Evolutionary conservation across 2,329 filamentous ascomycete genomes (phyloP).

Genomic region (Fusarium kyushuense): DNA sequence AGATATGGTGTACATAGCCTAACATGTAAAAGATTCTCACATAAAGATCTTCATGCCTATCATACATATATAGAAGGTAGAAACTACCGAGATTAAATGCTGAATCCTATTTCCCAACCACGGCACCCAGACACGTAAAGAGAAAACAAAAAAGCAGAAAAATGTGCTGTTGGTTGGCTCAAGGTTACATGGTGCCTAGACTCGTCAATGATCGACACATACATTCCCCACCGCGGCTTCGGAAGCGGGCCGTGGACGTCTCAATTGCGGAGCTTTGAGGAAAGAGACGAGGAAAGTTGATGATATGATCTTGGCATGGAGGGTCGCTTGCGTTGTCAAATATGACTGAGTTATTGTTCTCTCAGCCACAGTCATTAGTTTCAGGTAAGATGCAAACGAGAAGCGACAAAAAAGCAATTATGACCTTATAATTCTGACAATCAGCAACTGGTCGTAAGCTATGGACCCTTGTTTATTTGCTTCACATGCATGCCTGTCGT

Average conservation of each 20-base stretch:
- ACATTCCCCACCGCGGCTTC: background rate
- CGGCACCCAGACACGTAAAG: background rate
- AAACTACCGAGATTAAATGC: constrained; percentile 3
- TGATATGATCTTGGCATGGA: background rate
- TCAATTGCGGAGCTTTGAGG: background rate
- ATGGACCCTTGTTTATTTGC: background rate
- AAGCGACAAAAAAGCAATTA: constrained; percentile 8
- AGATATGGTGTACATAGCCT: background rate
- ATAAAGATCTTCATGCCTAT: background rate
- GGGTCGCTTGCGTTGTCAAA: background rate
- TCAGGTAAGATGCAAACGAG: background rate
- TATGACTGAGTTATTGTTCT: background rate
- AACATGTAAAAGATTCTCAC: background rate
- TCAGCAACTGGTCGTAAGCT: background rate
- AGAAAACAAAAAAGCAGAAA: background rate
- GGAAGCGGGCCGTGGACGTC: constrained; percentile 5
- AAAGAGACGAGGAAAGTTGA: background rate
- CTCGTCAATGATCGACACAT: constrained; percentile 2
- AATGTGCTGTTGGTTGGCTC: background rate
- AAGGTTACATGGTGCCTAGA: constrained; percentile 6
- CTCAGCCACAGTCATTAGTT: background rate
- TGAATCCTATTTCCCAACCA: background rate
- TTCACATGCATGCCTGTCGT: background rate
- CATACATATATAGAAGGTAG: background rate
- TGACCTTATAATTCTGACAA: background rate